These are phyloP conservation scores for Helenozyma rhizophorensis DNA, from an alignment of 805 yeast genomes.

Conservation along the genomic window DNA sequence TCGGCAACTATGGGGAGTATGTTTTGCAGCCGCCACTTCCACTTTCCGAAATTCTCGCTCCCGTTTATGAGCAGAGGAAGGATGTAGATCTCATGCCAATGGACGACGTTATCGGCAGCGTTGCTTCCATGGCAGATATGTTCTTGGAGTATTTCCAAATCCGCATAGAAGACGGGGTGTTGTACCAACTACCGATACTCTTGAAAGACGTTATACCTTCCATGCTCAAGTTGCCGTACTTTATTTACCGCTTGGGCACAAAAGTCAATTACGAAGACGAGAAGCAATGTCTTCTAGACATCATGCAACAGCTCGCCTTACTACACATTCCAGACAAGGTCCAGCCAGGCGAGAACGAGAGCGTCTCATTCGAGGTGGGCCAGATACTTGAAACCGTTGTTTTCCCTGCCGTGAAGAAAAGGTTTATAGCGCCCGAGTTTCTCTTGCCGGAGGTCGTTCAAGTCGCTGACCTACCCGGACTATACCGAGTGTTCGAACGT, in stretches of 20 bases:
- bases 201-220: constrained; percentile 62
- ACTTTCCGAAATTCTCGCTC: constrained; percentile 31
- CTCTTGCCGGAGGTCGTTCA: constrained; percentile 61
- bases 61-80: constrained; percentile 25
- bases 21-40: constrained; percentile 19
- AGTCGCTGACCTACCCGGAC: constrained; percentile 86
- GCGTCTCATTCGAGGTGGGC: constrained; percentile 19
- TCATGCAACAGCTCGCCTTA: constrained; percentile 64
- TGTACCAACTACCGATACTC: constrained; percentile 64
- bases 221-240: constrained; percentile 57
- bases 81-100: constrained; percentile 14
- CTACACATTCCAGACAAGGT: constrained; percentile 65
- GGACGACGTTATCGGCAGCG: constrained; percentile 13
- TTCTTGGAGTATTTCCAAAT: constrained; percentile 66
- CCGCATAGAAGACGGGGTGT: constrained; percentile 23
- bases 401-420: constrained; percentile 60
- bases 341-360: constrained; percentile 15
- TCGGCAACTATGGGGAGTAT: constrained; percentile 70
- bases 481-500: constrained; percentile 89
- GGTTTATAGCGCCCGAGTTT: constrained; percentile 59
- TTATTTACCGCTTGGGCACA: constrained; percentile 58
- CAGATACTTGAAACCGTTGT: constrained; percentile 49
- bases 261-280: constrained; percentile 67
- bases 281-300: constrained; percentile 58
- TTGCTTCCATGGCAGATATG: constrained; percentile 66